Evolutionary conservation across 2,329 filamentous ascomycete genomes (phyloP).

Genomic region (Pezicula rhizophila): DNA sequence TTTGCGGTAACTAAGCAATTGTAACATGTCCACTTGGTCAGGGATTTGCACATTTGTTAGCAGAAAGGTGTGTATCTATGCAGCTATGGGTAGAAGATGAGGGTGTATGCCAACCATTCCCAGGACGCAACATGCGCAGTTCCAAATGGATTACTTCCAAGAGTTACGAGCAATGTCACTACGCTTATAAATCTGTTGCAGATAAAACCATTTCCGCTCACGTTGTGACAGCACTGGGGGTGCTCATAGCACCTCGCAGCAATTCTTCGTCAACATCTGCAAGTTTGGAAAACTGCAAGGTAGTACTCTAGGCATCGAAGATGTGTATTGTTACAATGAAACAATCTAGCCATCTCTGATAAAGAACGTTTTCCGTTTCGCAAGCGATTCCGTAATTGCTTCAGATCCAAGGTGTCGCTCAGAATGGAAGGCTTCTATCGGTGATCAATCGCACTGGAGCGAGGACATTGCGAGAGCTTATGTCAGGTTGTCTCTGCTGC

Average conservation of each 20-base stretch:
- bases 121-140: constrained; percentile 34
- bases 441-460: constrained; percentile 35
- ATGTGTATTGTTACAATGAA: constrained; percentile 42
- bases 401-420: constrained; percentile 6
- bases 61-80: constrained; percentile 22
- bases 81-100: background rate
- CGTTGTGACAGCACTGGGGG: constrained; percentile 47
- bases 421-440: constrained; percentile 34
- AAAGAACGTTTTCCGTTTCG: constrained; percentile 28
- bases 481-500: constrained; percentile 36
- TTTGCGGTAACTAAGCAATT: constrained; percentile 41
- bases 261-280: constrained; percentile 33
- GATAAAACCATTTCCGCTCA: constrained; percentile 43
- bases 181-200: constrained; percentile 37
- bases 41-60: constrained; percentile 44
- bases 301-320: constrained; percentile 43
- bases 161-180: constrained; percentile 32
- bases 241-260: constrained; percentile 44
- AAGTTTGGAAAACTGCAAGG: constrained; percentile 35
- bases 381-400: constrained; percentile 20
- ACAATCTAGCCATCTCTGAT: constrained; percentile 24
- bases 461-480: constrained; percentile 36
- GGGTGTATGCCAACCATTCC: too few relatives aligned
- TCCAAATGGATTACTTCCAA: constrained; percentile 39
- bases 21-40: constrained; percentile 45